Evolutionary conservation across 2,329 filamentous ascomycete genomes (phyloP).

Genomic region (Pseudopithomyces chartarum): DNA sequence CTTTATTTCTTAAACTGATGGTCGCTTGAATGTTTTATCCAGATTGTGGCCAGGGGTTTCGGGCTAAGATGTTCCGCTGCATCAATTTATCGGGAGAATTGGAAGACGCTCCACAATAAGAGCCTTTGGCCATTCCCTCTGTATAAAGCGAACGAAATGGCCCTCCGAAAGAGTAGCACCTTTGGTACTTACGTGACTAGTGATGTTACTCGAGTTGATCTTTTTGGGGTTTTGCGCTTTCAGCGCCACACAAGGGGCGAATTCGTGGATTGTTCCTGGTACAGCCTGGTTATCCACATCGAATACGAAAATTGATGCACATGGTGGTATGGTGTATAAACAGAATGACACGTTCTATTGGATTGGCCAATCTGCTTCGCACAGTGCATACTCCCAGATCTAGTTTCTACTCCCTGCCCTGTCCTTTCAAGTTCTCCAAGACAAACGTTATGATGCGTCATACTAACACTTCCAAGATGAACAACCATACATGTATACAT

Average conservation of each 20-base stretch:
- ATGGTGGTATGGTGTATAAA: conserved; percentile 47
- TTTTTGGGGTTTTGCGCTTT: conserved; percentile 3
- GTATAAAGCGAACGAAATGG: not conserved
- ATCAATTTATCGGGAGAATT: not conserved
- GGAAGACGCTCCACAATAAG: not conserved
- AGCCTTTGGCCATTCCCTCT: not conserved
- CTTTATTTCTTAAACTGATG: not conserved
- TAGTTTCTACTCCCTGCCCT: not conserved
- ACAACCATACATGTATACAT: conserved; percentile 48
- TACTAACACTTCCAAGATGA: conserved; percentile 27
- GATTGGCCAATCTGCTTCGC: conserved; percentile 46
- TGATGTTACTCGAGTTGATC: not conserved
- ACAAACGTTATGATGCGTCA: not conserved
- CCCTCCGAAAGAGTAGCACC: too few species aligned
- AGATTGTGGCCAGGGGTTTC: not conserved
- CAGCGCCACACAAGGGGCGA: conserved; percentile 10
- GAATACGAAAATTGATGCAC: conserved; percentile 49
- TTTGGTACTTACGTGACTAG: too few species aligned
- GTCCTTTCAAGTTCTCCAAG: not conserved
- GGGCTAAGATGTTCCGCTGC: not conserved
- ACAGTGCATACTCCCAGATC: conserved; percentile 24
- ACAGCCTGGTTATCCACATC: conserved; percentile 48
- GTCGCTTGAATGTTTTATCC: not conserved
- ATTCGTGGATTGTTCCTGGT: conserved; percentile 48
- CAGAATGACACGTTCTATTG: conserved; percentile 48